Base-by-base conservation (phyloP, 2,329 filamentous ascomycete genomes). In the Diaporthe capsici region DNA sequence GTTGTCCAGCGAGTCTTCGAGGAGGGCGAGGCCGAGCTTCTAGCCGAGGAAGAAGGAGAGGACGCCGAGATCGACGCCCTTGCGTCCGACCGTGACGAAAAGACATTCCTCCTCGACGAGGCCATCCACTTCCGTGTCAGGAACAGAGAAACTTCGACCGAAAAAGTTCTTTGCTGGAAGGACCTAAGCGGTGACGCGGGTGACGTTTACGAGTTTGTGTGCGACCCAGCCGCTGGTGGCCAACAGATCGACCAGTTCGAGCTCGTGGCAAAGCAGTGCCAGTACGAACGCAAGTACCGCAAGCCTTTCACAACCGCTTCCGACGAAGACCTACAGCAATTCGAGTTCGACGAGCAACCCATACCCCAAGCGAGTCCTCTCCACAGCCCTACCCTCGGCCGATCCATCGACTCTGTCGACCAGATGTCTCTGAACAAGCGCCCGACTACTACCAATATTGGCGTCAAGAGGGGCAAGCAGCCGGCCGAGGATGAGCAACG, bases 171-270 rank as follows among this genome's bases (percentile, higher is more conserved):
- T 78, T 96, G 96, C 76, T 99, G 97, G 97, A 93, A 94, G 79
- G 97, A 99, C 82, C 86, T 98, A 76, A 98, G 95, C 80, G 97
- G 97, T 74, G 97, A 99, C 87, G 90, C 92, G 44, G 96, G 95
- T 72, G 97, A 99, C 84, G 90, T 98, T n/a, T 99, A 95, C 89
- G 96, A 99, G 84, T 99, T 98, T 82, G 94, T 99, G 78, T 98
- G 96, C 86, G 97, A 98, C 85, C 84, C 88, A 53, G 92, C 92
- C 17, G 91, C 94, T 57, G 88, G 92, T 39, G 86, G 92, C 3
- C 89, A 92, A 65, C 94, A 96, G 80, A 93, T 97, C 34, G 89
- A 93, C 61, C 91, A 93, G 22, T 98, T 99, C 83, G 92, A 96
- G 81, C 89, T 93, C 72, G 92, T 95, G 72, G 94, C 97, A 10